Conservation (phyloP, 1,284 basidiomycete species). For the Moesziomyces sp. region DNA sequence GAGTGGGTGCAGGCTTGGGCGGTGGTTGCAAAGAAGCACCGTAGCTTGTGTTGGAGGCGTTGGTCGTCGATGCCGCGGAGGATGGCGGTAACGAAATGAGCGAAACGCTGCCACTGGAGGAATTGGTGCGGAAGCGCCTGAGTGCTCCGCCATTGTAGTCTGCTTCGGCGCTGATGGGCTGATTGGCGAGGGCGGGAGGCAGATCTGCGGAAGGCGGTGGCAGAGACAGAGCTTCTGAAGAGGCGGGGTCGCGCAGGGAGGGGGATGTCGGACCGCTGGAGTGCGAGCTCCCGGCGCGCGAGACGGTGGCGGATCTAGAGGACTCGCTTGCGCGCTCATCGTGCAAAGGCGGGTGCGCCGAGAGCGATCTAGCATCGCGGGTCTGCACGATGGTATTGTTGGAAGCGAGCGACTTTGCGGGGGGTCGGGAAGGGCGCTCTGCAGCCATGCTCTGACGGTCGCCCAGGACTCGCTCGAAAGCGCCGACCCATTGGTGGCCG, state of each 20-base stretch:
- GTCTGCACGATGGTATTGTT: conserved; percentile 40
- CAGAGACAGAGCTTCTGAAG: neutral
- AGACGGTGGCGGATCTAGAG: conserved; percentile 17
- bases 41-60: conserved; percentile 39
- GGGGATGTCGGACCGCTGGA: conserved; percentile 36
- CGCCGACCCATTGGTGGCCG: conserved; percentile 54
- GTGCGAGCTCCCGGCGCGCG: conserved; percentile 31
- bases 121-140: conserved; percentile 39
- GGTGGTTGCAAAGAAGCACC: conserved; percentile 19
- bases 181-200: conserved; percentile 1
- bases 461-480: conserved; percentile 63
- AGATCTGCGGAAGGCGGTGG: conserved; percentile 6
- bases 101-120: conserved; percentile 39
- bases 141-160: conserved; percentile 22
- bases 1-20: conserved; percentile 10
- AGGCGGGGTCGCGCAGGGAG: conserved; percentile 12
- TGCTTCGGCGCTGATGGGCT: conserved; percentile 11
- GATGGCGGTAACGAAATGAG: conserved; percentile 38
- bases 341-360: conserved; percentile 3
- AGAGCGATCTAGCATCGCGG: conserved; percentile 20
- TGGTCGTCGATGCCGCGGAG: conserved; percentile 35
- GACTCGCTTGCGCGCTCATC: conserved; percentile 22
- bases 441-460: conserved; percentile 50
- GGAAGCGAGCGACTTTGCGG: conserved; percentile 23
- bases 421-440: conserved; percentile 23